phyloP scores from a whole-genome alignment of 2,329 filamentous ascomycete species.

The Aspergillus unguis region DNA sequence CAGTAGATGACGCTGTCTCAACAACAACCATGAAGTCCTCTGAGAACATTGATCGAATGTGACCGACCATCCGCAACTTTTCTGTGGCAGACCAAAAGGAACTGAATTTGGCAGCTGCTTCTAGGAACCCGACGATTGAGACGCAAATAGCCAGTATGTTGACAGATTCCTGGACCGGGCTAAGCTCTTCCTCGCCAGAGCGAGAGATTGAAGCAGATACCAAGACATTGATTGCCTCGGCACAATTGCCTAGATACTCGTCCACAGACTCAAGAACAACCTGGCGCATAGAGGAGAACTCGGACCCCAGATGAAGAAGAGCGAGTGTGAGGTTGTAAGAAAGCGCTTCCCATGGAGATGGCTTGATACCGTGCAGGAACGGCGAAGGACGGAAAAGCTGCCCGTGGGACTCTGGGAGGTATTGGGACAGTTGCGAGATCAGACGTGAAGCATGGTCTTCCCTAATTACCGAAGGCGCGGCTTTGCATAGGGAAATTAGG shows the following conservation, averaged over 20 bases:
- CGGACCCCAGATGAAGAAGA: slow-evolving; percentile 73
- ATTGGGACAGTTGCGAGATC: slow-evolving; percentile 73
- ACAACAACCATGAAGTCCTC: slow-evolving; percentile 81
- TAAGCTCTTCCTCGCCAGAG: slow-evolving; percentile 45
- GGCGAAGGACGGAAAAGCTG: slow-evolving; percentile 78
- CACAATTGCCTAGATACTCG: slow-evolving; percentile 70
- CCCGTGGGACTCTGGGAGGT: slow-evolving; percentile 77
- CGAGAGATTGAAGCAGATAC: slow-evolving; percentile 56
- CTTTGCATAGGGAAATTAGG: slow-evolving; percentile 84
- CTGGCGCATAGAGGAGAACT: slow-evolving; percentile 66
- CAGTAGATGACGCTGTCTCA: slow-evolving; percentile 84
- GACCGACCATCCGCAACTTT: slow-evolving; percentile 68
- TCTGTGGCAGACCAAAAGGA: slow-evolving; percentile 78
- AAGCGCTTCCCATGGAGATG: slow-evolving; percentile 83
- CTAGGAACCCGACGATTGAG: slow-evolving; percentile 84
- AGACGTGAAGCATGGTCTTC: slow-evolving; percentile 72
- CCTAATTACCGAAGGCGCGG: slow-evolving; percentile 70
- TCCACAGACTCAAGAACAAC: slow-evolving; percentile 65
- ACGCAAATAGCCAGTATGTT: slow-evolving; percentile 72
- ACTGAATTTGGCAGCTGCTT: slow-evolving; percentile 72
- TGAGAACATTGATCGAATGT: slow-evolving; percentile 70
- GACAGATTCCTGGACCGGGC: slow-evolving; percentile 56
- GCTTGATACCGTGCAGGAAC: slow-evolving; percentile 76
- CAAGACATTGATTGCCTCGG: slow-evolving; percentile 57
- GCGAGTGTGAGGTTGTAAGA: slow-evolving; percentile 75